Percentiles rank a stretch among this genome's conserved stretches.
Evolutionary conservation across 2,329 filamentous ascomycete species (phyloP).

Genomic region (Sclerotinia subarctica): DNA sequence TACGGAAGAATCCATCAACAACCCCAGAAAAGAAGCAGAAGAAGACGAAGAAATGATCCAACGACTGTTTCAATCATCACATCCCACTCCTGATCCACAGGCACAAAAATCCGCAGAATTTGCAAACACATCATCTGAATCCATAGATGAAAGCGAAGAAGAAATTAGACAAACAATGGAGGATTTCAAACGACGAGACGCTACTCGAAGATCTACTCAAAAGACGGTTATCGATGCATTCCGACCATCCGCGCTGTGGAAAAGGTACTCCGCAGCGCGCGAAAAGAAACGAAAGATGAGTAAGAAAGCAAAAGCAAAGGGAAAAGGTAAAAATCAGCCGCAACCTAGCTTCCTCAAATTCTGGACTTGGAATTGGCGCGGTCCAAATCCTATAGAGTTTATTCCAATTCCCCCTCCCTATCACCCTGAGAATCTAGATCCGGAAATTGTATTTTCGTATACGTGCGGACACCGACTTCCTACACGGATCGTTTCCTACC

Average conservation of each 20-base stretch:
- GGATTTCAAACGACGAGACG: background rate
- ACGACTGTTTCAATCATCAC: background rate
- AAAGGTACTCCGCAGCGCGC: background rate
- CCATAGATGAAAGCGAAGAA: background rate
- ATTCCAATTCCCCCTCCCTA: background rate
- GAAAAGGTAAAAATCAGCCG: no score
- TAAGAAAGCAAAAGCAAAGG: background rate
- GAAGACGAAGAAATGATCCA: background rate
- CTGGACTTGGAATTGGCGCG: conserved; percentile 8
- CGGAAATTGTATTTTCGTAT: background rate
- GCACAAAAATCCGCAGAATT: background rate
- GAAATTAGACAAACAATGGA: background rate
- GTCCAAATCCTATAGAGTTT: background rate
- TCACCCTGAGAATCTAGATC: background rate
- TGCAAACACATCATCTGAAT: background rate
- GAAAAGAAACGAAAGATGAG: background rate
- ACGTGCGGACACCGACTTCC: background rate
- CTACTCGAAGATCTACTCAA: background rate
- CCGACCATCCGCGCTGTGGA: background rate
- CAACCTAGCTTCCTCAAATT: background rate
- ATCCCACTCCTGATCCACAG: background rate
- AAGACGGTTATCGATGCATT: background rate
- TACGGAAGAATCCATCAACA: background rate
- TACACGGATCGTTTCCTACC: background rate
- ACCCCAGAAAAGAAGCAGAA: no score